These are phyloP conservation scores for Neoarthrinium moseri DNA, from an alignment of 2,329 filamentous ascomycete genomes.

Conservation along the genomic window DNA sequence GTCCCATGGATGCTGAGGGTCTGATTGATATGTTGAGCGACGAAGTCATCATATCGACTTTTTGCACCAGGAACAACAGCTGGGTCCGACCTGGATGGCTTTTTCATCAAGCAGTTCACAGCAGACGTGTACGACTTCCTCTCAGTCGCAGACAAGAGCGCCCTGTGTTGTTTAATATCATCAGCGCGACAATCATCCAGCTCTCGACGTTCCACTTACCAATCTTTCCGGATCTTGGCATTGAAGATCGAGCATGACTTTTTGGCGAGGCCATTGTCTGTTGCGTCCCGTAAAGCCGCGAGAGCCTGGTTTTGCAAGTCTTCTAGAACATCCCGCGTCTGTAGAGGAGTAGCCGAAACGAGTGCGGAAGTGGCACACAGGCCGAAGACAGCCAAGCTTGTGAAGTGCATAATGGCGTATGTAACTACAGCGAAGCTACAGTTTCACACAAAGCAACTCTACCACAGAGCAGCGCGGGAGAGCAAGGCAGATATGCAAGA, in stretches of 20 bases:
- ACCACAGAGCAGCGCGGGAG: neutral
- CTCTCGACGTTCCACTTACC: slow-evolving; percentile 15
- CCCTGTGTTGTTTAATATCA: slow-evolving; percentile 22
- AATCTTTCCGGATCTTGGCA: slow-evolving; percentile 20
- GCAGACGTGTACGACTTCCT: slow-evolving; percentile 27
- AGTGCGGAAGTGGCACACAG: neutral
- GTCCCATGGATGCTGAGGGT: slow-evolving; percentile 31
- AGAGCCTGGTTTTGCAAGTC: slow-evolving; percentile 6
- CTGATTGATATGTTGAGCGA: slow-evolving; percentile 33
- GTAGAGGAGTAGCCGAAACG: neutral
- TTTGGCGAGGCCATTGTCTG: neutral
- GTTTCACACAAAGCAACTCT: neutral
- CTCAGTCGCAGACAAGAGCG: slow-evolving; percentile 23
- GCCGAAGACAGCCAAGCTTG: neutral
- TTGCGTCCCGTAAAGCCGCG: slow-evolving; percentile 1
- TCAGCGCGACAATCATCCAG: no score
- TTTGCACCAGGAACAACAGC: slow-evolving; percentile 10
- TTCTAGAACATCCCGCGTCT: slow-evolving; percentile 1
- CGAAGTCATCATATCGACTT: slow-evolving; percentile 34
- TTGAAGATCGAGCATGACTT: slow-evolving; percentile 7
- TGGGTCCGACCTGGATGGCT: slow-evolving; percentile 1
- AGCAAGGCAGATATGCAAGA: neutral
- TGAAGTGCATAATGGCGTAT: neutral
- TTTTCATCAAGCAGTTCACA: slow-evolving; percentile 14
- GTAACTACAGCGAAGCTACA: neutral